A percentile compares a stretch with the other conserved stretches of the same genome.
Evolutionary conservation across 1,284 basidiomycete species (phyloP).

Genomic region (Trametes polyzona): DNA sequence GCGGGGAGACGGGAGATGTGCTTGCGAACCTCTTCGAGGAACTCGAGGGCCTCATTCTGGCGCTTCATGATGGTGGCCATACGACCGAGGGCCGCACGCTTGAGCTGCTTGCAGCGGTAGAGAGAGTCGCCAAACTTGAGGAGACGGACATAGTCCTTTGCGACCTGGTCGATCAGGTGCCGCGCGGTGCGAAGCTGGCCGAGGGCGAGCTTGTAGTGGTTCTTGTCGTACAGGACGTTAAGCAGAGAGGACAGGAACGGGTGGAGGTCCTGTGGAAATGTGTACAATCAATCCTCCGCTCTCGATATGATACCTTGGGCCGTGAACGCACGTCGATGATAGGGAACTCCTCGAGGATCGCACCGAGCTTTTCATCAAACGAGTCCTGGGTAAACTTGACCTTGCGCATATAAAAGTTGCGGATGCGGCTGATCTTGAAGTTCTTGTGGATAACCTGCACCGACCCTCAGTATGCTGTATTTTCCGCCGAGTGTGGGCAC

Average conservation of each 20-base stretch:
- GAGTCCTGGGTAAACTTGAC: slow-evolving; percentile 99
- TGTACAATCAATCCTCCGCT: neutral
- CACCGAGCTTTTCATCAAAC: slow-evolving; percentile 95
- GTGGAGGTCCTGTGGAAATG: slow-evolving; percentile 80
- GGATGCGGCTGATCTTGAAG: slow-evolving; percentile 97
- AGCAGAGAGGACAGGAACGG: slow-evolving; percentile 93
- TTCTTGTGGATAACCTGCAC: slow-evolving; percentile 92
- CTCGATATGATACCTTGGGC: too few species aligned
- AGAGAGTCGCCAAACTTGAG: slow-evolving; percentile 96
- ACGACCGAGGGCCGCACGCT: slow-evolving; percentile 91
- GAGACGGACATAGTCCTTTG: slow-evolving; percentile 93
- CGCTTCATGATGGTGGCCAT: slow-evolving; percentile 98
- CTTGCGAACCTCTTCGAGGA: slow-evolving; percentile 96
- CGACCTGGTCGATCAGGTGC: slow-evolving; percentile 94
- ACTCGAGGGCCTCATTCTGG: slow-evolving; percentile 95
- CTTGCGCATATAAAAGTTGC: slow-evolving; percentile 98
- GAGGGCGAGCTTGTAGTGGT: slow-evolving; percentile 96
- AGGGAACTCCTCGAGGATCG: slow-evolving; percentile 95
- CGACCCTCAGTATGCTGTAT: neutral
- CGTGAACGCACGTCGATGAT: slow-evolving; percentile 96
- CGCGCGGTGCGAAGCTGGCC: slow-evolving; percentile 93
- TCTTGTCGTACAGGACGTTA: slow-evolving; percentile 98
- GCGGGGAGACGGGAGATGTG: slow-evolving; percentile 95
- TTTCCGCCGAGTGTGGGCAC: slow-evolving; percentile 27
- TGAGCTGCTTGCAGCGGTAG: slow-evolving; percentile 96